Percentiles rank a stretch among this genome's conserved stretches.
phyloP scores from a whole-genome alignment of 495 filamentous ascomycete species.

The Penicillium alfredii region DNA sequence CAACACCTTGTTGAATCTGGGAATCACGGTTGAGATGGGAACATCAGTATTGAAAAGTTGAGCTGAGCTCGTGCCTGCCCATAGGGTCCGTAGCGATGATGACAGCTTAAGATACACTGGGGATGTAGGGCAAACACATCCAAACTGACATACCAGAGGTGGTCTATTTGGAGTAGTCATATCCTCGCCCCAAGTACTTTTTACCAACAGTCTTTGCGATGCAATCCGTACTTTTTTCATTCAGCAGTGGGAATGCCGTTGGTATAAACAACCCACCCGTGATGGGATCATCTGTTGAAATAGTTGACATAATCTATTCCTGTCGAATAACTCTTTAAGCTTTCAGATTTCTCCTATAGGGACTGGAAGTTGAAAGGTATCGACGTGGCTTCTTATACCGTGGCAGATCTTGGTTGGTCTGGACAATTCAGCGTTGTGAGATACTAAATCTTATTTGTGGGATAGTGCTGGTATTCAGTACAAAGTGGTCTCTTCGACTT shows the following conservation, averaged over 20 bases:
- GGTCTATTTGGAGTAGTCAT: slow-evolving; percentile 62
- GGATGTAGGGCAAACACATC: too few relatives aligned
- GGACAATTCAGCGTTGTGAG: background rate
- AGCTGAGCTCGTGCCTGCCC: too few relatives aligned
- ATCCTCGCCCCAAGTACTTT: slow-evolving; percentile 54
- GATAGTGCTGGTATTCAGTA: slow-evolving; percentile 47
- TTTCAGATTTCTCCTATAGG: slow-evolving; percentile 40
- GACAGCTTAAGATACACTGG: too few relatives aligned
- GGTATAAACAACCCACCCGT: slow-evolving; percentile 17
- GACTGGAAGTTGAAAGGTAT: slow-evolving; percentile 59
- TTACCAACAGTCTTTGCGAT: slow-evolving; percentile 57
- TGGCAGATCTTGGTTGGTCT: slow-evolving; percentile 40
- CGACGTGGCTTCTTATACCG: slow-evolving; percentile 53
- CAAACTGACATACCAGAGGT: too few relatives aligned
- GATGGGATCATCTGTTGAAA: slow-evolving; percentile 3
- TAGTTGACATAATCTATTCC: slow-evolving; percentile 25
- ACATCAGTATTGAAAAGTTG: too few relatives aligned
- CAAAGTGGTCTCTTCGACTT: slow-evolving; percentile 48
- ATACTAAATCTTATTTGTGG: slow-evolving; percentile 1
- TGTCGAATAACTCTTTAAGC: slow-evolving; percentile 50
- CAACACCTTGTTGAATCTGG: too few relatives aligned
- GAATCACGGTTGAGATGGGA: too few relatives aligned
- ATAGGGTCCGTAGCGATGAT: too few relatives aligned
- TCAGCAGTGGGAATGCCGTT: slow-evolving; percentile 58
- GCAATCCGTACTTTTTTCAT: slow-evolving; percentile 53